Percentiles rank a stretch among this genome's conserved stretches.
These are phyloP conservation scores for Trichoderma pleuroti DNA, from an alignment of 2,329 filamentous ascomycete species.

Conservation along the genomic window DNA sequence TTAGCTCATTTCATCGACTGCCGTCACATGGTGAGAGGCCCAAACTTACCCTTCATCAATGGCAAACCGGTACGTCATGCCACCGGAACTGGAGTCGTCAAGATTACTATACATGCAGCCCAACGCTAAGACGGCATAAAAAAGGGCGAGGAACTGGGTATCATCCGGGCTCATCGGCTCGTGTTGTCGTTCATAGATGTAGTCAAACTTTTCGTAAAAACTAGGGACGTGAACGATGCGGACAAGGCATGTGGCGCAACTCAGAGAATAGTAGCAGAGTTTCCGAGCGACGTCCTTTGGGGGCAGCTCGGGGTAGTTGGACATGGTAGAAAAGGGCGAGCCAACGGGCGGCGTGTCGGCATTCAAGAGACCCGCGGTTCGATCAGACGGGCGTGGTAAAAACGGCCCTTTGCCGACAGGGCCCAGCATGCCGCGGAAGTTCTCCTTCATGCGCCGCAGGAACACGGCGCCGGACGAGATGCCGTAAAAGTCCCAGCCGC, in stretches of 20 bases:
- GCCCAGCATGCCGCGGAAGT: slow-evolving; percentile 75
- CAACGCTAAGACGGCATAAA: slow-evolving; percentile 68
- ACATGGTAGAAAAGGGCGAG: slow-evolving; percentile 56
- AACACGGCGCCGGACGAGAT: slow-evolving; percentile 90
- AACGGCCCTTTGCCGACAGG: slow-evolving; percentile 59
- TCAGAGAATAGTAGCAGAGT: slow-evolving; percentile 54
- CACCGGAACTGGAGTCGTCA: slow-evolving; percentile 49
- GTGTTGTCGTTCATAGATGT: slow-evolving; percentile 67
- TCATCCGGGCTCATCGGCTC: slow-evolving; percentile 63
- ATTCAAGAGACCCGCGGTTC: slow-evolving; percentile 56
- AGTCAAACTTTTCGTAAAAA: slow-evolving; percentile 74
- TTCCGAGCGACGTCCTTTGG: slow-evolving; percentile 53
- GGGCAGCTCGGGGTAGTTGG: slow-evolving; percentile 65
- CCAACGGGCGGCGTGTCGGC: slow-evolving; percentile 68
- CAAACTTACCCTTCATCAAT: slow-evolving; percentile 53
- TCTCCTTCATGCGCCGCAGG: slow-evolving; percentile 78
- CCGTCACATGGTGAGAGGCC: neutral
- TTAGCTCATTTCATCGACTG: neutral
- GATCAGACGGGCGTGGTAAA: slow-evolving; percentile 47
- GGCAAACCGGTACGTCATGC: slow-evolving; percentile 47
- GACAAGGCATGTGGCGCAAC: slow-evolving; percentile 55
- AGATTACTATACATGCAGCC: slow-evolving; percentile 68
- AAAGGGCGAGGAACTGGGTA: slow-evolving; percentile 63
- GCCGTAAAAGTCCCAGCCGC: slow-evolving; percentile 93
- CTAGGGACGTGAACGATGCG: slow-evolving; percentile 77